These are phyloP conservation scores for Coffea canephora DNA, from an alignment of 257 asterid species.

Conservation along the genomic window DNA sequence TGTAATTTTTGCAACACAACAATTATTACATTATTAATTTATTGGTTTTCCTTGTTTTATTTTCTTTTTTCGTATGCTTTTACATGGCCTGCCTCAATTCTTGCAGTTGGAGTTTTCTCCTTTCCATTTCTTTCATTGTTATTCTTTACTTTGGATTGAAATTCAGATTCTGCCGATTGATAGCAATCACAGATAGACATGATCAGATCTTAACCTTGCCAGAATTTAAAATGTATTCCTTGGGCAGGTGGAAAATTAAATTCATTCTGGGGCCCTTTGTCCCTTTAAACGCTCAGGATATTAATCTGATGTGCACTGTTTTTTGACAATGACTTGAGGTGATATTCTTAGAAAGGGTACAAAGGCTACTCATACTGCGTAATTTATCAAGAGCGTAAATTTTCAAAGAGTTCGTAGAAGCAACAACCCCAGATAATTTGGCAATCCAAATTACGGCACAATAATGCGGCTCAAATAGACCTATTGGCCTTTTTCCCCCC, in stretches of 20 bases:
- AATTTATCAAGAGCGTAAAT: not conserved
- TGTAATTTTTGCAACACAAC: constrained; percentile 13
- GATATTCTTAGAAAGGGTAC: not conserved
- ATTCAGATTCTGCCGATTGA: not conserved
- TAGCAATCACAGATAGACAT: not conserved
- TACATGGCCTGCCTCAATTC: not conserved
- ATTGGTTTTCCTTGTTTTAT: constrained; percentile 20
- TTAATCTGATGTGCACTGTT: not conserved
- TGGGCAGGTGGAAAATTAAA: constrained; percentile 14
- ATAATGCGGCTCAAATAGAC: too few relatives aligned
- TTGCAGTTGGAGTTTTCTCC: not conserved
- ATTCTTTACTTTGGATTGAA: not conserved
- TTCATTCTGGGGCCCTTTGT: constrained; percentile 9
- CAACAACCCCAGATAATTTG: too few relatives aligned
- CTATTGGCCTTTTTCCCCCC: too few relatives aligned
- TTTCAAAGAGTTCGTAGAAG: not conserved
- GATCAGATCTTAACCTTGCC: not conserved
- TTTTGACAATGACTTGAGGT: not conserved
- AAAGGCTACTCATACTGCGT: not conserved
- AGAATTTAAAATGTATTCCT: not conserved
- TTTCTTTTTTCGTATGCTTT: constrained; percentile 4
- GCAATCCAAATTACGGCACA: too few relatives aligned
- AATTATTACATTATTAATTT: constrained; percentile 7
- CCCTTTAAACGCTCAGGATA: not conserved
- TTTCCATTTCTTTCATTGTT: not conserved